These are phyloP conservation scores for Colletotrichum sp. DNA, from an alignment of 2,329 filamentous ascomycete genomes.

Conservation along the genomic window DNA sequence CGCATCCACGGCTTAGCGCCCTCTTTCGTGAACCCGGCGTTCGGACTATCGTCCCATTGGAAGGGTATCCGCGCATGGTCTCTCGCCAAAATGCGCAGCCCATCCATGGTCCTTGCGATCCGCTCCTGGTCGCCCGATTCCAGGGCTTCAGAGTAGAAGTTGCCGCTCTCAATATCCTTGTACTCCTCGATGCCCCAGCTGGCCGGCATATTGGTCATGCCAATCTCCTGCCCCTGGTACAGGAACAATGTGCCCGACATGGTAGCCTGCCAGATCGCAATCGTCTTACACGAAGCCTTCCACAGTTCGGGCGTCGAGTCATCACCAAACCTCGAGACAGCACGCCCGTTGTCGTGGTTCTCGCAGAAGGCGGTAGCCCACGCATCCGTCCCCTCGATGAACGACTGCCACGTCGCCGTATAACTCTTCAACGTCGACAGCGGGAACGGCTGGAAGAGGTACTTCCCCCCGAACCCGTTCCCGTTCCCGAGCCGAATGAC, in stretches of 20 bases:
- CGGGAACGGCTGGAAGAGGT: slow-evolving; percentile 55
- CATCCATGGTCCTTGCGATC: slow-evolving; percentile 51
- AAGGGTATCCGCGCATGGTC: slow-evolving; percentile 71
- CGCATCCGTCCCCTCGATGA: slow-evolving; percentile 53
- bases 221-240: slow-evolving; percentile 67
- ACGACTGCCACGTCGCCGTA: slow-evolving; percentile 52
- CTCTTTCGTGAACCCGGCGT: slow-evolving; percentile 64
- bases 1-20: slow-evolving; percentile 68
- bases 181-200: slow-evolving; percentile 58
- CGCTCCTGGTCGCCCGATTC: slow-evolving; percentile 37
- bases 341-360: slow-evolving; percentile 68
- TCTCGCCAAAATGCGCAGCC: slow-evolving; percentile 62
- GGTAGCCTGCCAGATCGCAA: slow-evolving; percentile 54
- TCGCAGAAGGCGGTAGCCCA: slow-evolving; percentile 68
- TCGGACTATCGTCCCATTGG: slow-evolving; percentile 63
- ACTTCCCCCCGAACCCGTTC: slow-evolving; percentile 47
- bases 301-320: slow-evolving; percentile 48
- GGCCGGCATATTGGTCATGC: slow-evolving; percentile 60
- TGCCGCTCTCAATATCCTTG: slow-evolving; percentile 58
- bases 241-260: slow-evolving; percentile 61
- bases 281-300: slow-evolving; percentile 52
- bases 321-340: slow-evolving; percentile 59
- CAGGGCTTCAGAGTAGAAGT: slow-evolving; percentile 53
- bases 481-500: slow-evolving; percentile 61
- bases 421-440: slow-evolving; percentile 49